Conservation (phyloP, 1,284 basidiomycete species). For the Microbotryum saponariae region DNA sequence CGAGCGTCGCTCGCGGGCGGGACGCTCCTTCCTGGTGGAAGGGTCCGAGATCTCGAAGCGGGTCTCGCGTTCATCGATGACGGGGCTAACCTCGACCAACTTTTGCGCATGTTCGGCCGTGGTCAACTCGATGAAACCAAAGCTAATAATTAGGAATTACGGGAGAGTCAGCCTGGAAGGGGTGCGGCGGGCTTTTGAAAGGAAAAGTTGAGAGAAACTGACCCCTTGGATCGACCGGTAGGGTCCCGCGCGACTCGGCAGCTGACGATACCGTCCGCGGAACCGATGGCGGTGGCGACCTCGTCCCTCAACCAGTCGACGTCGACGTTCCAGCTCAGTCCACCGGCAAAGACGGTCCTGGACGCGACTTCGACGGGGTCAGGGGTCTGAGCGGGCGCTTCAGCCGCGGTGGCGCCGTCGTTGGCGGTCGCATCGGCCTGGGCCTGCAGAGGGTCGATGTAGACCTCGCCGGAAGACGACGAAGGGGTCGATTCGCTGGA, state of each 20-base stretch:
- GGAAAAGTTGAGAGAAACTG: neutral
- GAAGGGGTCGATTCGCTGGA: too few species aligned
- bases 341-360: conserved; percentile 77
- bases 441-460: too few species aligned
- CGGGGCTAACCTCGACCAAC: conserved; percentile 62
- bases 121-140: conserved; percentile 86
- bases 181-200: too few species aligned
- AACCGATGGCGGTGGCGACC: conserved; percentile 47
- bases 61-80: conserved; percentile 83
- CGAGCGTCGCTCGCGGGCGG: conserved; percentile 63
- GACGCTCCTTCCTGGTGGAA: conserved; percentile 46
- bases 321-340: conserved; percentile 93
- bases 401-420: too few species aligned
- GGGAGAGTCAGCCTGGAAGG: neutral
- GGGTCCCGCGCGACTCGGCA: conserved; percentile 86
- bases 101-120: conserved; percentile 56
- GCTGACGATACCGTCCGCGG: conserved; percentile 64
- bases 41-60: conserved; percentile 71
- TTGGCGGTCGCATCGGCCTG: too few species aligned
- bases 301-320: conserved; percentile 89
- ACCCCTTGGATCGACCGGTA: conserved; percentile 71
- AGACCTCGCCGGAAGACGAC: too few species aligned
- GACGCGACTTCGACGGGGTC: too few species aligned
- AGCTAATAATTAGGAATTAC: conserved; percentile 39
- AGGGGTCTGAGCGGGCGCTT: too few species aligned